phyloP scores from a whole-genome alignment of 805 yeast species.

The Zygoascus bituminiphila region DNA sequence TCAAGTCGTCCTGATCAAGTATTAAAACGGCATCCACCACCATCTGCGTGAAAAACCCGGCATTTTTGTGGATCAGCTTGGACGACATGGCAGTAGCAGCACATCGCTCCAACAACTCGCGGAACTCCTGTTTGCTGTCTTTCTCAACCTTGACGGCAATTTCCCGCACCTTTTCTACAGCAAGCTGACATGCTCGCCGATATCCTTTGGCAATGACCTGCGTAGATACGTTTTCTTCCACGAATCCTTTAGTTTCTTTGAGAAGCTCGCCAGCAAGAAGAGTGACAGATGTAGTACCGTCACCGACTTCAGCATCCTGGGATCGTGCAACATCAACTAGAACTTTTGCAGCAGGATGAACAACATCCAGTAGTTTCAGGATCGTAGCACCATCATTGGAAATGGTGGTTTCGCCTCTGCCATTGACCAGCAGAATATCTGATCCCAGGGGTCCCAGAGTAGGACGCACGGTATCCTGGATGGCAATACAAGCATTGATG shows the following conservation, averaged over 20 bases:
- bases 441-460: slow-evolving; percentile 97
- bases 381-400: slow-evolving; percentile 99
- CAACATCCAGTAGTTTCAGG: slow-evolving; percentile 82
- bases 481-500: slow-evolving; percentile 94
- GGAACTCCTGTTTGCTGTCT: slow-evolving; percentile 48
- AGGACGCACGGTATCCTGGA: slow-evolving; percentile 90
- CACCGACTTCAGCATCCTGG: slow-evolving; percentile 98
- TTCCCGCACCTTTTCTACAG: slow-evolving; percentile 64
- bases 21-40: slow-evolving; percentile 91
- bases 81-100: slow-evolving; percentile 98
- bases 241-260: slow-evolving; percentile 80
- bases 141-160: slow-evolving; percentile 62
- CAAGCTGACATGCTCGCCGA: slow-evolving; percentile 70
- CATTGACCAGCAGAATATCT: slow-evolving; percentile 81
- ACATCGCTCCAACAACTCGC: slow-evolving; percentile 77
- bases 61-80: slow-evolving; percentile 79
- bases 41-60: slow-evolving; percentile 88
- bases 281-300: slow-evolving; percentile 96
- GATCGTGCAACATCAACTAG: slow-evolving; percentile 90
- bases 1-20: slow-evolving; percentile 75
- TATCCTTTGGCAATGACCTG: slow-evolving; percentile 83
- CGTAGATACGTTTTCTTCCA: slow-evolving; percentile 94
- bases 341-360: slow-evolving; percentile 96
- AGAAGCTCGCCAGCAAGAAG: slow-evolving; percentile 83
- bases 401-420: slow-evolving; percentile 81